Evolutionary conservation across 140 eudicot genomes (phyloP), one percentile per base, ranked within the genome.

Genomic region (Flaveria floridana): DNA sequence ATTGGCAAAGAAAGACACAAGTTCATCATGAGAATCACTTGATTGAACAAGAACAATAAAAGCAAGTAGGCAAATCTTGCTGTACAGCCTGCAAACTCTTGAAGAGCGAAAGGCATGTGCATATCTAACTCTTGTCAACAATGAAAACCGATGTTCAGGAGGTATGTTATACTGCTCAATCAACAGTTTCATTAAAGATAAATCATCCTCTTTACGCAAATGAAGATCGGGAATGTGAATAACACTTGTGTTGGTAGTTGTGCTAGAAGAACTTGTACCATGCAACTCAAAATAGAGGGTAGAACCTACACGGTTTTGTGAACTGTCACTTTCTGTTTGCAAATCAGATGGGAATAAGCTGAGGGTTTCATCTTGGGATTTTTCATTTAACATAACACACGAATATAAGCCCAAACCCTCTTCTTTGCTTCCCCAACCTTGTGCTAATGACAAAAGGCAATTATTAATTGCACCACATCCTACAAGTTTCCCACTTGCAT

Each of bases 401-500:
- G 97, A 91, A 81, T 84, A 90, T 77, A 95, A 79, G 47, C 99
- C 99, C 87, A 91, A 74, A 53, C 99, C 99, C 77, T 91, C 99
- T 86, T 95, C 99, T 68, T 95, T 95, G 85, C 95, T 91, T 73
- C 99, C 99, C 99, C 99, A 95, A 78, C 99, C 99, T 79, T 95
- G 99, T 41, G 99, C 97, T 76, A 95, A 87, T 19, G 99, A 89
- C 64, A 95, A 77, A n/a, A 95, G 97, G 72, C 88, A 88, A 18
- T 82, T 88, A 81, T 91, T 95, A 50, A 95, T 82, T 8, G 95
- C 80, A 71, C 95, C 97, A 62, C 89, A 85, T 64, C 92, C 96
- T 39, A 95, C 86, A 77, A 89, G 78, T 79, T 95, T 95, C 70
- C 97, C 99, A 75, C 85, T 95, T 70, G 88, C 89, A 77, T 95